phyloP scores from a whole-genome alignment of 331 rosid genomes.

The Pyrus hybrid region DNA sequence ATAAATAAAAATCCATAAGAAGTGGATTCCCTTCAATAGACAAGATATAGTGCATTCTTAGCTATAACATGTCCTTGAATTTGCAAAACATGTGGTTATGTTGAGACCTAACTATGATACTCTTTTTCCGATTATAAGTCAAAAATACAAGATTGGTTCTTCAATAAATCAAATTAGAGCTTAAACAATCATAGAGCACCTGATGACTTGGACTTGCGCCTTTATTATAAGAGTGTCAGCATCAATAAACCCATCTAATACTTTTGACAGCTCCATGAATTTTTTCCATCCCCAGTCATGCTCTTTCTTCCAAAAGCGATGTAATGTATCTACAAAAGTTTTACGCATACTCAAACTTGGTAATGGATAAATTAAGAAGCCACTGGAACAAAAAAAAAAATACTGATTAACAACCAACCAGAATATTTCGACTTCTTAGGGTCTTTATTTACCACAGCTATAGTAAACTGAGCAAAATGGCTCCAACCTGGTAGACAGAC shows the following conservation, averaged over 20 bases:
- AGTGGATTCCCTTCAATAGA: not conserved
- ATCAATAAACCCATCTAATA: slow-evolving; percentile 91
- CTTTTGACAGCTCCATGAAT: slow-evolving; percentile 97
- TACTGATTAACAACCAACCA: slow-evolving; percentile 46
- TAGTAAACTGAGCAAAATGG: slow-evolving; percentile 97
- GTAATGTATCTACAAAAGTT: slow-evolving; percentile 72
- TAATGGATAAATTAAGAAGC: slow-evolving; percentile 10
- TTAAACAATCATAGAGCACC: slow-evolving; percentile 39
- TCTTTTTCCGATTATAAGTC: not conserved
- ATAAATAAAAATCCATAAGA: not conserved
- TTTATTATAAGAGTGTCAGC: slow-evolving; percentile 85
- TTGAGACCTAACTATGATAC: not conserved
- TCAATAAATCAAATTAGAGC: not conserved
- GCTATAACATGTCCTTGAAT: not conserved
- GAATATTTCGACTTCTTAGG: slow-evolving; percentile 96
- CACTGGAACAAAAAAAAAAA: slow-evolving; percentile 9
- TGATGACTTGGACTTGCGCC: slow-evolving; percentile 99
- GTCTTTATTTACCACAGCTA: slow-evolving; percentile 98
- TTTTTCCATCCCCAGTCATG: slow-evolving; percentile 99
- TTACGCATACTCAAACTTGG: slow-evolving; percentile 12
- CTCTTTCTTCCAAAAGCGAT: slow-evolving; percentile 99
- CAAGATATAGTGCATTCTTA: not conserved
- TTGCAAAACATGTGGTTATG: not conserved
- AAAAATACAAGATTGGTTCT: not conserved
- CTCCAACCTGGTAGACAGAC: slow-evolving; percentile 73